phyloP scores from a whole-genome alignment of 2,329 filamentous ascomycete genomes.

The Trichoderma breve region DNA sequence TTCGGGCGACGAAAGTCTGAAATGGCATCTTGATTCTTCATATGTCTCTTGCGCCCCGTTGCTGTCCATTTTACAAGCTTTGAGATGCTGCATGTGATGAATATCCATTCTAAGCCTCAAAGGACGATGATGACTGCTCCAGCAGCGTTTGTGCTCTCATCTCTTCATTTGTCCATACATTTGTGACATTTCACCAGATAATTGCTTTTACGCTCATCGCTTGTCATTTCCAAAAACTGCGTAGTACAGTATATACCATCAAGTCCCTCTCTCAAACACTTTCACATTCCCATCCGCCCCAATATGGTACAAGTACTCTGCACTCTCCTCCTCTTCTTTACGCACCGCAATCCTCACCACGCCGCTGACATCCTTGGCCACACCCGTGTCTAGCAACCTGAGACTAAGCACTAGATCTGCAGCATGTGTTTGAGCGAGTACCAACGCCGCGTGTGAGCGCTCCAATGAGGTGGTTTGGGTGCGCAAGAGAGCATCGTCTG shows the following conservation, averaged over 20 bases:
- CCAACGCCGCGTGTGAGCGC: slow-evolving; percentile 66
- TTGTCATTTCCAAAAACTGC: neutral
- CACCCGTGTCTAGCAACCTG: slow-evolving; percentile 77
- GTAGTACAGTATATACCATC: neutral
- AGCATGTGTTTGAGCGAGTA: slow-evolving; percentile 70
- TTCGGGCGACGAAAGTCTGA: slow-evolving; percentile 33
- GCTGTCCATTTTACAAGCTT: neutral
- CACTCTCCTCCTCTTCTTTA: slow-evolving; percentile 49
- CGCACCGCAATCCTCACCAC: slow-evolving; percentile 72
- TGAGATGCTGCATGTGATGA: neutral
- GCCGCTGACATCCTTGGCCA: slow-evolving; percentile 87
- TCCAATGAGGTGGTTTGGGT: slow-evolving; percentile 64
- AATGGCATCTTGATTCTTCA: slow-evolving; percentile 38
- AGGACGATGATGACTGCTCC: neutral
- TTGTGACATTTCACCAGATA: neutral
- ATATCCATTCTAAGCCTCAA: neutral
- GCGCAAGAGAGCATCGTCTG: slow-evolving; percentile 69
- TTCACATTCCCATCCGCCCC: slow-evolving; percentile 73
- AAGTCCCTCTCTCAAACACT: slow-evolving; percentile 76
- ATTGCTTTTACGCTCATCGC: neutral
- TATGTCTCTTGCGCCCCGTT: slow-evolving; percentile 10
- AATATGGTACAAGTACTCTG: slow-evolving; percentile 79
- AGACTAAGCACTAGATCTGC: slow-evolving; percentile 70
- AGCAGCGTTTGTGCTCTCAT: neutral
- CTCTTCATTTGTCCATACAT: neutral